Conservation (phyloP, 192 early-diverging fungal species). For the Lunasporangiospora selenospora region DNA sequence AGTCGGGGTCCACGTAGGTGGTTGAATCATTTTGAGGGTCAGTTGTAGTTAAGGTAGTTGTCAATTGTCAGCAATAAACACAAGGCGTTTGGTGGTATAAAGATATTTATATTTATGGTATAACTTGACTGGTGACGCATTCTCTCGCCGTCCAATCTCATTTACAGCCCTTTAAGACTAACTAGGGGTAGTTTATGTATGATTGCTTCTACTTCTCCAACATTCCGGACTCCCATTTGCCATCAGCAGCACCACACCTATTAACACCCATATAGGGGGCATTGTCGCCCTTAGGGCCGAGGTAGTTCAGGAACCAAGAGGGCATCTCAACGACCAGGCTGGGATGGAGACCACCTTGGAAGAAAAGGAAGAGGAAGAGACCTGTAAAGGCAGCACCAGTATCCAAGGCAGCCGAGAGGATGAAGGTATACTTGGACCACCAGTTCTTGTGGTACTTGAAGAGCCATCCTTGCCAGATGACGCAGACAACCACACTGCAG, state of each 20-base stretch:
- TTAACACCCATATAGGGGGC: constrained; percentile 6
- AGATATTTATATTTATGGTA: constrained; percentile 5
- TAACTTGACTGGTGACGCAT: background rate
- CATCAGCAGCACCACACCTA: constrained; percentile 3
- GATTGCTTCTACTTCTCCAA: constrained; percentile 6
- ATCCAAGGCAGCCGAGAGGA: constrained; percentile 67
- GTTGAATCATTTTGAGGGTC: too few relatives aligned
- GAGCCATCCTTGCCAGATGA: constrained; percentile 57
- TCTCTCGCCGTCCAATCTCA: background rate
- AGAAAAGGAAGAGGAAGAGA: constrained; percentile 51
- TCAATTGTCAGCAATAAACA: background rate
- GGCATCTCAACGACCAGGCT: background rate
- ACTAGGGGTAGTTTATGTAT: too few relatives aligned
- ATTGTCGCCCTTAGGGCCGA: background rate
- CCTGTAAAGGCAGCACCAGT: constrained; percentile 54
- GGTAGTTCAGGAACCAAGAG: constrained; percentile 11
- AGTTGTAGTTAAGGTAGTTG: background rate
- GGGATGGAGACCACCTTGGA: constrained; percentile 37
- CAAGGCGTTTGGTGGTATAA: background rate
- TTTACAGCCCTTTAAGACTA: constrained; percentile 1
- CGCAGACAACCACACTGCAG: constrained; percentile 39
- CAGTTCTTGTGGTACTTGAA: constrained; percentile 54
- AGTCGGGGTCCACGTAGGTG: too few relatives aligned
- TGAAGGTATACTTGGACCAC: constrained; percentile 57
- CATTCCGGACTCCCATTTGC: constrained; percentile 8